phyloP scores from a whole-genome alignment of 2,329 filamentous ascomycete genomes.

The Fusarium verticillioides region DNA sequence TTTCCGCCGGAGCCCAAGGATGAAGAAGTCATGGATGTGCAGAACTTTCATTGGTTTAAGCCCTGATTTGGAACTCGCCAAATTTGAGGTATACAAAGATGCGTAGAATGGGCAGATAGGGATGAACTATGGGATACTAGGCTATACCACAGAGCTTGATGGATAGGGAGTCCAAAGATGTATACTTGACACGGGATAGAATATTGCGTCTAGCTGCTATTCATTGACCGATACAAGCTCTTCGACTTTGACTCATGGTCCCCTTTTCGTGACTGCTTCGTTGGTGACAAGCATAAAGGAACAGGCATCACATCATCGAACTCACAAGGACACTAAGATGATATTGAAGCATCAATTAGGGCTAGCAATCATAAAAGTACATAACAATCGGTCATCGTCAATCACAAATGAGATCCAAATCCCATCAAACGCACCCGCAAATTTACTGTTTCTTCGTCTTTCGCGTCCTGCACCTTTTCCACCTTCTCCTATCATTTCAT shows the following conservation, averaged over 20 bases:
- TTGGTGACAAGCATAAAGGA: background rate
- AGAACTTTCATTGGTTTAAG: background rate
- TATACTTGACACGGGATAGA: background rate
- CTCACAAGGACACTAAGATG: background rate
- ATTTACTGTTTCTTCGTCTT: slow-evolving; percentile 17
- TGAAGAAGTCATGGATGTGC: background rate
- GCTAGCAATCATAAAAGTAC: slow-evolving; percentile 34
- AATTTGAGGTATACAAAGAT: background rate
- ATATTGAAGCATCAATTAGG: slow-evolving; percentile 21
- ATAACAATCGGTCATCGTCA: slow-evolving; percentile 19
- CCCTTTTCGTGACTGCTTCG: slow-evolving; percentile 12
- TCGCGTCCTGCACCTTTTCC: slow-evolving; percentile 20
- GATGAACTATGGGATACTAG: background rate
- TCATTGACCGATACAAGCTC: background rate
- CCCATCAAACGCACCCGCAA: slow-evolving; percentile 35
- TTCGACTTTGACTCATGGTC: background rate
- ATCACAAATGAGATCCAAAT: slow-evolving; percentile 38
- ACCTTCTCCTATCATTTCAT: slow-evolving; percentile 10
- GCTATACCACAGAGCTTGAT: background rate
- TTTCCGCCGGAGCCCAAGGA: background rate
- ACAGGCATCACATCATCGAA: background rate
- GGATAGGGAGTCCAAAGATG: background rate
- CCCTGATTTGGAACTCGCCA: background rate
- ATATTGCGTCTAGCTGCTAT: background rate
- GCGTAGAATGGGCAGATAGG: background rate